Conservation (phyloP, 1,284 basidiomycete genomes). For the Grifola frondosa region DNA sequence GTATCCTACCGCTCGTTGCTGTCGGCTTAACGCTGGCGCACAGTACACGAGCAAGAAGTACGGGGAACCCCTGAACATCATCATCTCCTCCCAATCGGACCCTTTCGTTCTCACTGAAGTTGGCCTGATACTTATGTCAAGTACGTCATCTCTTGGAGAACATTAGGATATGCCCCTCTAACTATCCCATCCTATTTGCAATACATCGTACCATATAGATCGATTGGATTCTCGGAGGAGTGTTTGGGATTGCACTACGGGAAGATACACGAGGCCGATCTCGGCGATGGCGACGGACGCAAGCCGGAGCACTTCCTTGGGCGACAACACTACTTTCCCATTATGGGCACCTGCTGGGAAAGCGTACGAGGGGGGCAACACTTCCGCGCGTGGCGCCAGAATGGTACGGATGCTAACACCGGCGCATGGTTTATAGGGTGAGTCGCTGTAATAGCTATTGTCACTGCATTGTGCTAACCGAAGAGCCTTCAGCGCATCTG, state of each 20-base stretch:
- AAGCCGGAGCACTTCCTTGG: conserved; percentile 42
- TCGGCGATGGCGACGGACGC: conserved; percentile 45
- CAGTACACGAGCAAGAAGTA: conserved; percentile 59
- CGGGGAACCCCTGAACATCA: conserved; percentile 48
- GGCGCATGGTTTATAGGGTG: conserved; percentile 50
- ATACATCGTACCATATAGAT: conserved; percentile 35
- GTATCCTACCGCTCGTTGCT: too few species aligned
- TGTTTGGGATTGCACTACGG: conserved; percentile 48
- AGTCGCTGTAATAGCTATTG: conserved; percentile 12
- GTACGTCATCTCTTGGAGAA: conserved; percentile 30
- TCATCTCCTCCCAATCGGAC: conserved; percentile 46
- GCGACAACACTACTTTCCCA: conserved; percentile 44
- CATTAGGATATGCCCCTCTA: too few species aligned
- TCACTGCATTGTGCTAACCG: background rate
- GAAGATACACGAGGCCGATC: conserved; percentile 43
- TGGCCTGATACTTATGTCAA: conserved; percentile 43
- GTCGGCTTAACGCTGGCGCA: background rate
- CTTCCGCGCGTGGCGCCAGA: conserved; percentile 49
- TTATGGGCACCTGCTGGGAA: conserved; percentile 49
- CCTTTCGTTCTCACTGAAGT: conserved; percentile 41
- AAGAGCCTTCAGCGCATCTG: conserved; percentile 55
- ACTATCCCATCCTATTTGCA: background rate
- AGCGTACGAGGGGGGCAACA: conserved; percentile 47
- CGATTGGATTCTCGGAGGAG: conserved; percentile 64
- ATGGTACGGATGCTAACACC: conserved; percentile 41